Conservation (phyloP, 495 filamentous ascomycete species). For the Staphylotrichum tortipilum region DNA sequence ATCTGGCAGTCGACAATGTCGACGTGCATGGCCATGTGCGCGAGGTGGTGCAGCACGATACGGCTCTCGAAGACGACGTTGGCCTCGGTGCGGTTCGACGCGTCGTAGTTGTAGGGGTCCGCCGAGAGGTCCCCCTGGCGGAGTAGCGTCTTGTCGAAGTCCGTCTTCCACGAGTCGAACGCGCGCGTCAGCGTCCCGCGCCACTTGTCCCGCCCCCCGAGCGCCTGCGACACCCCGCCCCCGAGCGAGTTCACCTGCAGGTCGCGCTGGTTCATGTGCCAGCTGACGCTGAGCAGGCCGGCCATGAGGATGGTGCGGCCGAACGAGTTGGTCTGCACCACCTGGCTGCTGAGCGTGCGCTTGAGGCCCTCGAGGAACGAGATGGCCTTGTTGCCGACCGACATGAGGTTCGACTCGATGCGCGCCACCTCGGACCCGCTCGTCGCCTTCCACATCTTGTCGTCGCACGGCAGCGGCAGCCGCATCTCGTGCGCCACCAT, state of each 20-base stretch:
- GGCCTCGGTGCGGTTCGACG: constrained; percentile 46
- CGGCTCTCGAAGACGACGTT: constrained; percentile 79
- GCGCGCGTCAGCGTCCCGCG: constrained; percentile 76
- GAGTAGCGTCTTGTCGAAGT: constrained; percentile 77
- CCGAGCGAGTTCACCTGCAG: constrained; percentile 86
- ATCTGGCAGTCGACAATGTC: constrained; percentile 97
- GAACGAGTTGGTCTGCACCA: constrained; percentile 87
- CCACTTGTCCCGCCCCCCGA: constrained; percentile 91
- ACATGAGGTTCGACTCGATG: constrained; percentile 72
- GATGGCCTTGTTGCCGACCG: constrained; percentile 75
- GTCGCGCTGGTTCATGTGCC: constrained; percentile 97
- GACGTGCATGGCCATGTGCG: constrained; percentile 97
- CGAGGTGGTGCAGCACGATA: constrained; percentile 83
- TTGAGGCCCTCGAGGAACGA: constrained; percentile 90
- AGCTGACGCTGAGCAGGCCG: constrained; percentile 84
- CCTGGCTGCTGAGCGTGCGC: constrained; percentile 76
- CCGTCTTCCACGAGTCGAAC: constrained; percentile 90
- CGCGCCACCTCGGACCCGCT: constrained; percentile 81
- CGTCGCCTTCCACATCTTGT: constrained; percentile 86
- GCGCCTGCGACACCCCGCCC: constrained; percentile 59
- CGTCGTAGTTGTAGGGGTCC: constrained; percentile 40
- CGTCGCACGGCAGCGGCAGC: constrained; percentile 86
- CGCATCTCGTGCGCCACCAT: constrained; percentile 97
- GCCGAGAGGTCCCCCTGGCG: constrained; percentile 32
- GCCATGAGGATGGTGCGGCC: constrained; percentile 95